phyloP scores from a whole-genome alignment of 2,329 filamentous ascomycete species.

The Fusarium guadeloupense region DNA sequence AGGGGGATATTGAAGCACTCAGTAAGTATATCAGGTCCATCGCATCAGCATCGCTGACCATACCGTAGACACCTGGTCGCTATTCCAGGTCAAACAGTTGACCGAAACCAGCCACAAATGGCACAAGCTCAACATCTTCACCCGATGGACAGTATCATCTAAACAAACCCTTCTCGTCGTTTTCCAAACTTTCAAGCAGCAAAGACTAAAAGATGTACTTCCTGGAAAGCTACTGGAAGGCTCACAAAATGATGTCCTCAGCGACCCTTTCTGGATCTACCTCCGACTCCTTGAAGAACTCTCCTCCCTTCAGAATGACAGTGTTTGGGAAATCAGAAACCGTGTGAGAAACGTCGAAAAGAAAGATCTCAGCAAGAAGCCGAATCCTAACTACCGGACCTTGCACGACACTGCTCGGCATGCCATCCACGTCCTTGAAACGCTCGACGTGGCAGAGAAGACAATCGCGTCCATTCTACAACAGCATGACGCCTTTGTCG shows the following conservation, averaged over 20 bases:
- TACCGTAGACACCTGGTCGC: conserved; percentile 19
- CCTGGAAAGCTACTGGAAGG: not conserved
- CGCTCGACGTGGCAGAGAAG: conserved; percentile 48
- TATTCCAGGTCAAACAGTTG: conserved; percentile 23
- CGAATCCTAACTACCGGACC: conserved; percentile 46
- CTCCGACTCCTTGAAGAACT: conserved; percentile 6
- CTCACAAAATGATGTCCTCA: not conserved
- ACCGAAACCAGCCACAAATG: not conserved
- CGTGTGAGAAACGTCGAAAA: conserved; percentile 49
- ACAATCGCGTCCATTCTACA: conserved; percentile 46
- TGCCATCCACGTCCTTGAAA: conserved; percentile 56
- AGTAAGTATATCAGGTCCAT: not conserved
- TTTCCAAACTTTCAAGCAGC: conserved; percentile 11
- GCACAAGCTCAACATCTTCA: conserved; percentile 31
- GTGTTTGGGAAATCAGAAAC: conserved; percentile 53
- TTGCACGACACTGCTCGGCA: conserved; percentile 57
- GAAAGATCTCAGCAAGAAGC: conserved; percentile 15
- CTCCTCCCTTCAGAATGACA: conserved; percentile 3
- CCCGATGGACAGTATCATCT: conserved; percentile 15
- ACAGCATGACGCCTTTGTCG: conserved; percentile 43
- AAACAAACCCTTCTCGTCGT: conserved; percentile 22
- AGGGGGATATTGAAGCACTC: not conserved
- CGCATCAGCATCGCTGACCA: not conserved
- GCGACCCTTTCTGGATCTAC: conserved; percentile 30
- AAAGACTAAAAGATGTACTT: not conserved